A percentile compares a stretch with the other conserved stretches of the same genome.
Evolutionary conservation across 805 yeast genomes (phyloP).

Genomic region (Soucietia sequanensis): DNA sequence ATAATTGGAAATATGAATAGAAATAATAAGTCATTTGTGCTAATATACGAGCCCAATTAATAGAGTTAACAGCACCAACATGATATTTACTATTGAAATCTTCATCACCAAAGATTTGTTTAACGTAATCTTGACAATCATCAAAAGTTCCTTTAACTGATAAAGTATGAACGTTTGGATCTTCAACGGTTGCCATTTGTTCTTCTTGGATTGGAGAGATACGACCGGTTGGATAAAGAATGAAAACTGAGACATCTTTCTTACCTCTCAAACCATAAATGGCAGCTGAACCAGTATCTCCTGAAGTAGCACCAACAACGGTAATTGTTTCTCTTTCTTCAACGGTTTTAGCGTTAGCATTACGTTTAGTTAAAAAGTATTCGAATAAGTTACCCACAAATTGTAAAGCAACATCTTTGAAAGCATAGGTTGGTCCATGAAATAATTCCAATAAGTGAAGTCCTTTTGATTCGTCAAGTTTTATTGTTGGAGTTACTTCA

Average conservation of each 20-base stretch:
- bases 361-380: constrained; percentile 78
- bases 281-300: constrained; percentile 99
- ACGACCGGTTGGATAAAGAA: constrained; percentile 94
- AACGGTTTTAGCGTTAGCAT: constrained; percentile 47
- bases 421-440: constrained; percentile 99
- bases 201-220: constrained; percentile 97
- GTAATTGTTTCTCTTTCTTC: constrained; percentile 77
- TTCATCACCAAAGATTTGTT: constrained; percentile 84
- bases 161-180: constrained; percentile 88
- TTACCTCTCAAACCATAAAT: constrained; percentile 96
- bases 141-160: constrained; percentile 96
- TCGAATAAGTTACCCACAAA: constrained; percentile 97
- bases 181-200: constrained; percentile 97
- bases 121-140: constrained; percentile 96
- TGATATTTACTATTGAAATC: constrained; percentile 88
- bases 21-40: constrained; percentile 98
- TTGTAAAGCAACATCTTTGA: constrained; percentile 97
- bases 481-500: constrained; percentile 83
- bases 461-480: constrained; percentile 55
- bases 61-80: constrained; percentile 96
- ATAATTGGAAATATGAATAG: constrained; percentile 79
- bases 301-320: constrained; percentile 98
- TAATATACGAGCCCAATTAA: constrained; percentile 98
- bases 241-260: constrained; percentile 96
- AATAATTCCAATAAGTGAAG: constrained; percentile 85